Evolutionary conservation across 2,329 filamentous ascomycete genomes (phyloP), one percentile per base, ranked within the genome.

Genomic region (Calonectria ilicicola): DNA sequence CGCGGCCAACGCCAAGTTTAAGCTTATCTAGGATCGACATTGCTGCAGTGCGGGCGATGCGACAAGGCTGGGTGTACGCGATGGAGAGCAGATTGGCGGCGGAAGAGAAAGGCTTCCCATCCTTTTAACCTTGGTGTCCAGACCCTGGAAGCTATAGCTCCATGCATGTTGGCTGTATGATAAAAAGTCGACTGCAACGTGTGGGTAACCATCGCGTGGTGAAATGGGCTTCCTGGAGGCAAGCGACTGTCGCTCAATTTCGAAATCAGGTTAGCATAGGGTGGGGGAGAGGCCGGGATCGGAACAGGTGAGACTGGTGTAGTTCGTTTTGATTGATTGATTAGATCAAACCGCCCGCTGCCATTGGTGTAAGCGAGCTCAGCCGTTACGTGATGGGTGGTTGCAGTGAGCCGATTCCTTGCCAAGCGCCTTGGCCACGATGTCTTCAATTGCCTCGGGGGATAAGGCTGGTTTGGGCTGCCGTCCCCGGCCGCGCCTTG

Each of bases 211-310:
- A 56, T 35, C 27, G 51, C 51, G 51, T 15, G 51, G 19, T 26
- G 27, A 32, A 53, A n/a, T 26, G 10, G 49, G 49, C 49, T 53
- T 12, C 27, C 49, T 29, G 26, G 9, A 10, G 10, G 29, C 19
- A 35, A 56, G 51, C 51, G 51, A 56, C 29, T 56, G 51, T 56
- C 51, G 32, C 51, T 56, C 51, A 56, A 56, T 56, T 56, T 56
- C 51, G 51, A 27, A 56, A 56, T 38, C 51, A 56, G 51, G 51
- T 38, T 56, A 56, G 51, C n/a, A 14, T 21, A 56, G 51, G 29
- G 51, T 38, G 51, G 51, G 51, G 51, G 51, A 56, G 27, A 21
- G 32, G 10, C 51, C 51, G 51, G 51, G 51, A 56, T 56, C 51
- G 51, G 49, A 53, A n/a, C 26, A 9, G 29, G 27, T 12, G 51